Evolutionary conservation across 1,284 basidiomycete species (phyloP), one percentile per base, ranked within the genome.

Genomic region (Hemileia vastatrix): DNA sequence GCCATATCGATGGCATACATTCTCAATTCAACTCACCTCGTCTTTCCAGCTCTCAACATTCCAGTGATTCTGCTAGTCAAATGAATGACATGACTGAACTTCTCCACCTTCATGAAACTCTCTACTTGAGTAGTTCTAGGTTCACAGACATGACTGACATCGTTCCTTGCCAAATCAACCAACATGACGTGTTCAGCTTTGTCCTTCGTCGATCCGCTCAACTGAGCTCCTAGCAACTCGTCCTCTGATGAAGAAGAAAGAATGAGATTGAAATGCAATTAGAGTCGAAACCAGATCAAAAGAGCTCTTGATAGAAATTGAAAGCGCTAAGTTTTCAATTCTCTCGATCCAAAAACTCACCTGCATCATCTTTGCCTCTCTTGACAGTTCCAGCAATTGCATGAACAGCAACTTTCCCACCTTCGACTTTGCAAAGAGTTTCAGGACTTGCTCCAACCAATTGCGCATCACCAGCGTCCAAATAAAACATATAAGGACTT

Each of bases 181-280:
- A 99, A 83, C 95, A 98, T 98, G 75, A 98, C 93, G 74, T 99
- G 94, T 75, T 99, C 95, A 24, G 95, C 92, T 47, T 89, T 83
- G 75, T 99, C 95, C 76, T 99, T 99, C 68, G 90, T 87, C 0
- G 90, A 94, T 13, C 83, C 81, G 15, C 86, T 78, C 6, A 99
- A 81, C 63, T 86, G 83, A 19, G 83, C 80, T 1, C 88, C 88
- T 1, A 97, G 80, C 66, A 78, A 77, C 57, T 83, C 84, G 75
- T 99, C 95, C 86, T 99, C 95, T 80, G 89, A 87, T 0, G 80
- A 77, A 4, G 84, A n/a, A n/a, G 31, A 36, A 57, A n/a, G 27
- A 52, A 23, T 31, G n/a, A 24, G 43, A 5, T 50, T 11, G 23
- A 45, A n/a, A n/a, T n/a, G n/a, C n/a, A n/a, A n/a, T n/a, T n/a